Evolutionary conservation across 805 yeast genomes (phyloP).

Genomic region (Metschnikowia santaceciliae): DNA sequence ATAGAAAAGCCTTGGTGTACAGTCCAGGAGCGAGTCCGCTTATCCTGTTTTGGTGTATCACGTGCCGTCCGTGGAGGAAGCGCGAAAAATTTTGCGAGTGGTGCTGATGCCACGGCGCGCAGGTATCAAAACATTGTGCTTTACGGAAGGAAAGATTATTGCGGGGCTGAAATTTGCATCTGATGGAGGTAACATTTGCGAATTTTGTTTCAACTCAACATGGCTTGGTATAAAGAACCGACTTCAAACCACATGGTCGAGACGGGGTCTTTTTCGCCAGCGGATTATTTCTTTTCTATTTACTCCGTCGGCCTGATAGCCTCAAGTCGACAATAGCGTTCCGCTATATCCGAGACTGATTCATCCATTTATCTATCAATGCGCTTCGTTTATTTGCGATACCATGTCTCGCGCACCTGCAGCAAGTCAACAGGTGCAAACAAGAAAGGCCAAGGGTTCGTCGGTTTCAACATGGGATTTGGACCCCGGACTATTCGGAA

Average conservation of each 20-base stretch:
- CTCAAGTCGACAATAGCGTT: not conserved
- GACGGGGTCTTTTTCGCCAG: not conserved
- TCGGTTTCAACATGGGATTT: not conserved
- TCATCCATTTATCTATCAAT: not conserved
- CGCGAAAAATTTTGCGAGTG: not conserved
- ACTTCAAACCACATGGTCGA: not conserved
- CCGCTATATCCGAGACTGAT: not conserved
- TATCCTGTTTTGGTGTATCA: not conserved
- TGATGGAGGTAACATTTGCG: not conserved
- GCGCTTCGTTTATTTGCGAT: not conserved
- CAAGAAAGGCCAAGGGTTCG: not conserved
- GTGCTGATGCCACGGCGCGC: not conserved
- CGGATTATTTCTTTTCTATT: not conserved
- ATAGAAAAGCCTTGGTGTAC: not conserved
- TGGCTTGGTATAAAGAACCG: not conserved
- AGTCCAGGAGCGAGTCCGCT: not conserved
- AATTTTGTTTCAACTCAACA: not conserved
- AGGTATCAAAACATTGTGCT: not conserved
- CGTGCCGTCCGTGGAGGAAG: not conserved
- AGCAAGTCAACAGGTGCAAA: not conserved
- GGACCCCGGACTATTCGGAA: not conserved
- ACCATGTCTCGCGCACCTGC: not conserved
- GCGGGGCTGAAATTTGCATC: not conserved
- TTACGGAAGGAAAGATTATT: not conserved
- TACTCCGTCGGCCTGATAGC: not conserved